A percentile compares a stretch with the other conserved stretches of the same genome.
These are phyloP conservation scores for Mycena vitilis DNA, from an alignment of 768 basidiomycete genomes.

Conservation along the genomic window DNA sequence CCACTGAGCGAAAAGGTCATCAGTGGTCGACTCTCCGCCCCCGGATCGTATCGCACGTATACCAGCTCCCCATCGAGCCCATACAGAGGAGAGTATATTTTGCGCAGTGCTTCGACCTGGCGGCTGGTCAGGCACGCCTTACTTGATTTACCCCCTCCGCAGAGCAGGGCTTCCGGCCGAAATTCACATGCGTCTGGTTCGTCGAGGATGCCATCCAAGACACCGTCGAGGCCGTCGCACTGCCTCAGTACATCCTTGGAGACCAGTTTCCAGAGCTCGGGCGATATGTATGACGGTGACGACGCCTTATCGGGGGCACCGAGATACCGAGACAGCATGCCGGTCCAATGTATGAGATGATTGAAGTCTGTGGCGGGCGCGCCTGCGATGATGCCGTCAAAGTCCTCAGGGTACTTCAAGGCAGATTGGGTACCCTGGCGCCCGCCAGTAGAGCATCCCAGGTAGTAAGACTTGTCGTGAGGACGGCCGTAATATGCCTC, in stretches of 20 bases:
- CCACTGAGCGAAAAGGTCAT: background rate
- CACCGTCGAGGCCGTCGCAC: conserved; percentile 37
- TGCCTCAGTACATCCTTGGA: conserved; percentile 33
- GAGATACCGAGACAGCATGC: conserved; percentile 12
- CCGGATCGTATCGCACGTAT: conserved; percentile 30
- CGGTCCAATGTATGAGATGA: conserved; percentile 23
- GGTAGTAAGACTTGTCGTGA: conserved; percentile 38
- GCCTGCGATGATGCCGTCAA: conserved; percentile 42
- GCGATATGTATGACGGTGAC: conserved; percentile 30
- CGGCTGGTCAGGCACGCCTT: conserved; percentile 31
- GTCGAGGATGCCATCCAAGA: conserved; percentile 37
- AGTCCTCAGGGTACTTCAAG: conserved; percentile 39
- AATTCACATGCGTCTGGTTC: conserved; percentile 41
- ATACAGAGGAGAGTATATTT: conserved; percentile 36
- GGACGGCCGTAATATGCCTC: conserved; percentile 38
- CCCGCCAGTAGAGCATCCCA: conserved; percentile 43
- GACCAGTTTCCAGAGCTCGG: conserved; percentile 34
- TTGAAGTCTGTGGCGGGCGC: conserved; percentile 36
- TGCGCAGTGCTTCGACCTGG: conserved; percentile 38
- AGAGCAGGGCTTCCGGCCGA: conserved; percentile 37
- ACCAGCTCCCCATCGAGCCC: conserved; percentile 30
- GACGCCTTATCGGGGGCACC: conserved; percentile 21
- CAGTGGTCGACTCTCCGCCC: conserved; percentile 11
- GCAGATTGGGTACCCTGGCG: conserved; percentile 40
- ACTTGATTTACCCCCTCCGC: conserved; percentile 6